Percentiles rank a stretch among this genome's conserved stretches.
These are phyloP conservation scores for Chrysoporthe cubensis DNA, from an alignment of 2,329 filamentous ascomycete species.

Conservation along the genomic window DNA sequence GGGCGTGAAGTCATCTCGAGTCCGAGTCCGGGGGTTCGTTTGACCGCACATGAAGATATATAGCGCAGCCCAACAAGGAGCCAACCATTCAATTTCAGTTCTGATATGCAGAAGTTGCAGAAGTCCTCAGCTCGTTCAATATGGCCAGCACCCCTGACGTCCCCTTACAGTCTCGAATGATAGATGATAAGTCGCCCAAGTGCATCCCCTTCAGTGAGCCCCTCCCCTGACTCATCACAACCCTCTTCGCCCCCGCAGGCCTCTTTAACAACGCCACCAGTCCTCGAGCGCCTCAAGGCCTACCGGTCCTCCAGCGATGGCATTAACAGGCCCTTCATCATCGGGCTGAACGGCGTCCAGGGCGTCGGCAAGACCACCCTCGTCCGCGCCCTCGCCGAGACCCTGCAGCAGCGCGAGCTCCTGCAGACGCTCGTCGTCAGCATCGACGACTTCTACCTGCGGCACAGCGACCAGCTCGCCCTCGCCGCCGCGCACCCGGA, in stretches of 20 bases:
- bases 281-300: conserved; percentile 61
- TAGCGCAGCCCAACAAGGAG: neutral
- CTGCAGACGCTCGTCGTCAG: conserved; percentile 73
- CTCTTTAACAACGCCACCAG: neutral
- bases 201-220: conserved; percentile 70
- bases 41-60: conserved; percentile 6
- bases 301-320: conserved; percentile 24
- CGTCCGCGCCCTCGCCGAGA: conserved; percentile 67
- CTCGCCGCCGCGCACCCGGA: conserved; percentile 67
- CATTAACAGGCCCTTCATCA: conserved; percentile 68
- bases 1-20: conserved; percentile 12
- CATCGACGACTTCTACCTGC: conserved; percentile 89
- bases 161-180: conserved; percentile 47
- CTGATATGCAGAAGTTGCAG: neutral
- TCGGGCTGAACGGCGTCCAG: conserved; percentile 90
- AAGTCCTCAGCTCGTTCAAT: conserved; percentile 6
- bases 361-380: conserved; percentile 92
- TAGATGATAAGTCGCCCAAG: conserved; percentile 78
- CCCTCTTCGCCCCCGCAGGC: neutral
- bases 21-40: neutral
- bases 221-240: neutral
- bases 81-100: neutral
- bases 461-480: conserved; percentile 67
- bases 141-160: conserved; percentile 38
- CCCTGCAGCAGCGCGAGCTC: conserved; percentile 59